Conservation (phyloP, 164 flowering plant species). For the Amborella trichopoda region DNA sequence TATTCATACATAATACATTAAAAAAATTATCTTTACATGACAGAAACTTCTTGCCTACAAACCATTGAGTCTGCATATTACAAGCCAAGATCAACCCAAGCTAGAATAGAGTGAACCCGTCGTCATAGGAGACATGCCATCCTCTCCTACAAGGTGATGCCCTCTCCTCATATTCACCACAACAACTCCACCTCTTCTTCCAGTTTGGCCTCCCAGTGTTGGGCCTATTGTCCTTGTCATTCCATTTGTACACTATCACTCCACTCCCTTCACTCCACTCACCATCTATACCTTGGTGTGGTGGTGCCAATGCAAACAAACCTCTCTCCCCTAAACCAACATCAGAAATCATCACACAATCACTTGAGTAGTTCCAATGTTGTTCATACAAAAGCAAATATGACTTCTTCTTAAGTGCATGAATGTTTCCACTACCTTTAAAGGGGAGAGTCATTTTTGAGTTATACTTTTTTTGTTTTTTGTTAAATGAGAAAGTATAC, state of each 20-base stretch:
- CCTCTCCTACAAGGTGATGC: constrained; percentile 54
- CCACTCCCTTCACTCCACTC: constrained; percentile 65
- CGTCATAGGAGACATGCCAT: constrained; percentile 62
- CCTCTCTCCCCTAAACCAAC: constrained; percentile 75
- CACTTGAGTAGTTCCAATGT: neutral
- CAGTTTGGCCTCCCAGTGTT: constrained; percentile 52
- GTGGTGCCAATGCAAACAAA: constrained; percentile 53
- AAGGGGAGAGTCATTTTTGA: neutral
- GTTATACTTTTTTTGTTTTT: too few species aligned
- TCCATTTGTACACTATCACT: constrained; percentile 70
- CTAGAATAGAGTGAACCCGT: constrained; percentile 50
- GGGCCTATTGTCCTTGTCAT: constrained; percentile 45
- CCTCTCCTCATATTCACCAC: constrained; percentile 46
- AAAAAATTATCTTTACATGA: too few species aligned
- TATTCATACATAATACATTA: too few species aligned
- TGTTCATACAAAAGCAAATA: neutral
- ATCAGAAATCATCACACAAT: too few species aligned
- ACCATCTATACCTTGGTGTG: constrained; percentile 76
- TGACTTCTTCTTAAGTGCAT: neutral
- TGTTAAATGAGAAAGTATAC: neutral
- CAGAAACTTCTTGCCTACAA: too few species aligned
- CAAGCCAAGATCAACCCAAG: too few species aligned
- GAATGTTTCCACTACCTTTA: neutral
- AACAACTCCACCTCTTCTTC: constrained; percentile 77
- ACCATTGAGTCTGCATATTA: too few species aligned